phyloP scores from a whole-genome alignment of 2,329 filamentous ascomycete genomes.

The Nigrospora sphaerica region DNA sequence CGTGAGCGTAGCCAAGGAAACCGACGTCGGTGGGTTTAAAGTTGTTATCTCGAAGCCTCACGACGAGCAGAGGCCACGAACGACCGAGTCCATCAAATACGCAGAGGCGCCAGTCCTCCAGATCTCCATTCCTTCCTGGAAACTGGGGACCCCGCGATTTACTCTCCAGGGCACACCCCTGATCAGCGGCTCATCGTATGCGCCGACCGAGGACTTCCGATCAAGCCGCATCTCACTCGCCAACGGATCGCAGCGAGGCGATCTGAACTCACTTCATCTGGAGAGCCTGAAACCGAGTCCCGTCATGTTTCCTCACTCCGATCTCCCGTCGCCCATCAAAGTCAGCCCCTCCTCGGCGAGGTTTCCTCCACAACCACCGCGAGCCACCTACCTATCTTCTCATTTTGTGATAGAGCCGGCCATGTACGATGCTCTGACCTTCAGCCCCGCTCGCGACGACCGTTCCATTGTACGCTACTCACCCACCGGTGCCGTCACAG shows the following conservation, averaged over 20 bases:
- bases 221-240: slow-evolving; percentile 52
- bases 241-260: slow-evolving; percentile 27
- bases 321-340: slow-evolving; percentile 17
- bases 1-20: slow-evolving; percentile 40
- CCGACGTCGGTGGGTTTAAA: slow-evolving; percentile 64
- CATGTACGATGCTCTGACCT: slow-evolving; percentile 77
- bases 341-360: slow-evolving; percentile 27
- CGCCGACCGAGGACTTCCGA: slow-evolving; percentile 64
- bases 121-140: slow-evolving; percentile 76
- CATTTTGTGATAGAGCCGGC: slow-evolving; percentile 56
- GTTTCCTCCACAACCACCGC: slow-evolving; percentile 31
- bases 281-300: slow-evolving; percentile 27
- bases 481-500: slow-evolving; percentile 66
- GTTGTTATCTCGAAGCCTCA: slow-evolving; percentile 71
- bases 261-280: slow-evolving; percentile 21
- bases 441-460: slow-evolving; percentile 73
- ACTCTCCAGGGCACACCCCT: slow-evolving; percentile 68
- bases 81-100: slow-evolving; percentile 48
- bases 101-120: slow-evolving; percentile 51
- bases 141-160: slow-evolving; percentile 75
- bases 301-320: slow-evolving; percentile 28
- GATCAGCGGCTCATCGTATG: slow-evolving; percentile 74
- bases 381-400: slow-evolving; percentile 40
- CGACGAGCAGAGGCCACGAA: slow-evolving; percentile 52
- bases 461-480: slow-evolving; percentile 77